Base-by-base conservation (phyloP, 2,329 filamentous ascomycete species). In the Blastomyces parvus region DNA sequence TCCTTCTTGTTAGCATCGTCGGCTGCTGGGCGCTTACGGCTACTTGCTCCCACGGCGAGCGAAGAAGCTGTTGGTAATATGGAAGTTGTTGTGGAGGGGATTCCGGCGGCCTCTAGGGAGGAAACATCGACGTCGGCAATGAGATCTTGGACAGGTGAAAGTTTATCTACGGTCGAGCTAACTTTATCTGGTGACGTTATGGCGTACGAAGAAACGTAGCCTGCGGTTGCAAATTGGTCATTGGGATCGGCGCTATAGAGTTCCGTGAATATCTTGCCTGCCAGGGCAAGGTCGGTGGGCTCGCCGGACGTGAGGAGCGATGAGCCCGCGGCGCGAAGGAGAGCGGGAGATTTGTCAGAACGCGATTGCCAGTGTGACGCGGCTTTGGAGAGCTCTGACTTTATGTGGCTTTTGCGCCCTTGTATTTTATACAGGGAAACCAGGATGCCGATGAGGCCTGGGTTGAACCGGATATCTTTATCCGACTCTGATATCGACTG, bases 161-260 rank as follows among this genome's bases (percentile, higher is more conserved):
- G 72, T 7, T 68, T 72, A 60, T 76, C 70, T 2, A 77, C 69
- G 58, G 76, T 70, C 0, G 73, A 69, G 62, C 76, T 70, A 13
- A 76, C 69, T 62, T 74, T 73, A 22, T 70, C 66, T 56, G 76
- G 73, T 62, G 77, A 74, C 19, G 73, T 69, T 1, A 84, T 84
- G 36, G 89, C 88, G 69, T 89, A 85, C 11, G 91, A 88, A 2
- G 94, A 94, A 8, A 97, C 84, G n/a, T 94, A 85, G 0, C 94
- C 94, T 9, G 91, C 91, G 19, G 86, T 84, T 1, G 89, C 87
- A 62, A 88, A 82, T 40, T 82, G 83, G 69, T 96, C 90, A 48
- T 79, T 69, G 2, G 72, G 79, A n/a, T 91, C 82, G 64, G 86
- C 81, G 2, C 83, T 77, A 66, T 88, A 84, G 14, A 97, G 82